Base-by-base conservation (phyloP, 2,329 filamentous ascomycete species). In the Fusarium subglutinans region DNA sequence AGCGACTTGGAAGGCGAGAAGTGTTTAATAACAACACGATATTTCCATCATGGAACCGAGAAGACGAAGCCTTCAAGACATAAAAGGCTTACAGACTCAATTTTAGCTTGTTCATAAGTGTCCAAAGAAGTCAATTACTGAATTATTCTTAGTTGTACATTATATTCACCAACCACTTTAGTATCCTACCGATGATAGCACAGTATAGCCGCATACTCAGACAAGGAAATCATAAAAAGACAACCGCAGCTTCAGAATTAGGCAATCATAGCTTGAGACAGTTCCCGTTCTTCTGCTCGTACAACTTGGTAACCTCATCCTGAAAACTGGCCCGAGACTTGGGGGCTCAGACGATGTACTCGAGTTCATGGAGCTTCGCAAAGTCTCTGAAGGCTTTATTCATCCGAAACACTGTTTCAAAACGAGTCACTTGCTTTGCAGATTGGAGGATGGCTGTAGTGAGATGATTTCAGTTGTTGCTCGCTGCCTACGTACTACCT, bases 201-300 rank as follows among this genome's bases (percentile, higher is more conserved):
- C 28, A 26, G 44, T 41, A 18, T 22, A 43, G 11, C 22, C 38
- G 8, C 13, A 37, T 28, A 26, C 53, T 24, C 37, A 14, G 13
- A 8, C 30, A 47, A 6, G 38, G 10, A 22, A 41, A 26, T 38
- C 18, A 20, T 13, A n/a, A 18, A 22, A 28, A 28, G 28, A 22
- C 6, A 35, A 50, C 10, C 13, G 28, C 15, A 33, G n/a, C 20
- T 48, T 57, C 40, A 30, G 17, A 41, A 63, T 63, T 35, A 26
- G 53, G 54, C 28, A 68, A 57, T 57, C 56, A 55, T 67, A 64
- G 48, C 68, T 65, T 72, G 67, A 74, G 59, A 69, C 71, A 74
- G 30, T 28, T 44, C 30, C 35, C 38, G 43, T 35, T 40, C 57
- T 53, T 45, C 53, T 48, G 24, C 45, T 69, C 50, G 71, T 74